Percentiles rank a stretch among this genome's conserved stretches.
Conservation (phyloP, 139 green algal genomes). For the Chlorella sorokiniana region DNA sequence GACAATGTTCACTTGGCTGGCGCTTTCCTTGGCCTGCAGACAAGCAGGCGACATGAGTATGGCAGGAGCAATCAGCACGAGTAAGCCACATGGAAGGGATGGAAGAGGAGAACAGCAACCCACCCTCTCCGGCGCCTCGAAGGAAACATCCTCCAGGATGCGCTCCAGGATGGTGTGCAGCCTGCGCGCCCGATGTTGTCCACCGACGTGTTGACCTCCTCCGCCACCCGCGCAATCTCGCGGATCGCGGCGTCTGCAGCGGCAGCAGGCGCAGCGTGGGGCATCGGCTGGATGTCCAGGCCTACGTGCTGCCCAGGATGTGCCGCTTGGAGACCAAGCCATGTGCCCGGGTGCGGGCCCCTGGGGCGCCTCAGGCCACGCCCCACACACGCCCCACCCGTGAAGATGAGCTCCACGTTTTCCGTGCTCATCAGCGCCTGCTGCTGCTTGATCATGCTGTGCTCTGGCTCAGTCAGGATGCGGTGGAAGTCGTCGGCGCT, state of each 20-base stretch:
- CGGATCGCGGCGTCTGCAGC: conserved; percentile 65
- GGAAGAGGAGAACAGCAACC: background rate
- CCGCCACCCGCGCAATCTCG: conserved; percentile 78
- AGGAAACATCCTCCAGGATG: conserved; percentile 92
- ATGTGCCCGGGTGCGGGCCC: background rate
- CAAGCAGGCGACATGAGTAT: background rate
- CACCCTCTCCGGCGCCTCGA: conserved; percentile 82
- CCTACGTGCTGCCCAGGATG: background rate
- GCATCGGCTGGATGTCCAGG: conserved; percentile 15
- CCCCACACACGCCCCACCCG: conserved; percentile 17
- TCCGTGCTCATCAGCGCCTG: conserved; percentile 90
- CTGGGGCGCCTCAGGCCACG: background rate
- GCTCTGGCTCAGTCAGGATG: conserved; percentile 68
- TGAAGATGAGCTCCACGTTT: conserved; percentile 90
- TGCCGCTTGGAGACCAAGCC: background rate
- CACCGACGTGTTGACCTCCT: conserved; percentile 80
- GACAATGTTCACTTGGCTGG: conserved; percentile 38
- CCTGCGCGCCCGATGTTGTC: conserved; percentile 96
- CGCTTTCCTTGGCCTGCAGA: conserved; percentile 44
- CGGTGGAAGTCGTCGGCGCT: conserved; percentile 57
- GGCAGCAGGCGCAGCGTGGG: conserved; percentile 20
- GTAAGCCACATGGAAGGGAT: background rate
- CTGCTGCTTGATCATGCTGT: conserved; percentile 94
- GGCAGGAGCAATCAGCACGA: too few relatives aligned
- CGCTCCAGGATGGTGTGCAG: conserved; percentile 94